These are phyloP conservation scores for Tulasnella sp. DNA, from an alignment of 768 basidiomycete species.

Conservation along the genomic window DNA sequence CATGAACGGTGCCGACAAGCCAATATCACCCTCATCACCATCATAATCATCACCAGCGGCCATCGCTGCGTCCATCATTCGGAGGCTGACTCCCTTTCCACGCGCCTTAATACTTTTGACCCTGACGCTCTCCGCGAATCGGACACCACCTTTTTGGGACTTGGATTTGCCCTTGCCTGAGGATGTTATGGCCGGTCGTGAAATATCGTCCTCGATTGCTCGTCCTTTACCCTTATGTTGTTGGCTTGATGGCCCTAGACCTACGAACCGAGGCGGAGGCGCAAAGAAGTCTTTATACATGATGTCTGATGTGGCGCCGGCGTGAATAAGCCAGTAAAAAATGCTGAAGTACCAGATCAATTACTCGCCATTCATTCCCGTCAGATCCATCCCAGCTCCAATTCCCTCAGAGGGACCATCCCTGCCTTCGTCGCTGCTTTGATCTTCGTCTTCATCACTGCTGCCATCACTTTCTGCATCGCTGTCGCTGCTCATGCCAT, in stretches of 20 bases:
- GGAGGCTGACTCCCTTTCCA: slow-evolving; percentile 39
- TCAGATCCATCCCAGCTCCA: slow-evolving; percentile 30
- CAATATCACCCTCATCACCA: slow-evolving; percentile 19
- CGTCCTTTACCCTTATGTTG: background rate
- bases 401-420: slow-evolving; percentile 18
- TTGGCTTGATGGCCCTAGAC: background rate
- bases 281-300: slow-evolving; percentile 74
- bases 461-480: background rate
- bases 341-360: background rate
- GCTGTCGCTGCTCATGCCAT: background rate
- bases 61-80: slow-evolving; percentile 28
- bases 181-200: slow-evolving; percentile 22
- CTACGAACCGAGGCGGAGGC: slow-evolving; percentile 34
- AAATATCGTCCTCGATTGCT: no score
- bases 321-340: background rate
- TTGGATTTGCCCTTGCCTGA: slow-evolving; percentile 14
- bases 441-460: slow-evolving; percentile 25
- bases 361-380: slow-evolving; percentile 4
- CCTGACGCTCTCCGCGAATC: slow-evolving; percentile 70
- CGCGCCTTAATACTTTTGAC: slow-evolving; percentile 71
- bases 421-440: slow-evolving; percentile 25
- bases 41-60: slow-evolving; percentile 22
- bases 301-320: background rate
- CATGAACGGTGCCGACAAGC: slow-evolving; percentile 19
- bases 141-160: slow-evolving; percentile 34